Conservation (phyloP, 345 rosid genomes). For the Arabidopsis arenosa region DNA sequence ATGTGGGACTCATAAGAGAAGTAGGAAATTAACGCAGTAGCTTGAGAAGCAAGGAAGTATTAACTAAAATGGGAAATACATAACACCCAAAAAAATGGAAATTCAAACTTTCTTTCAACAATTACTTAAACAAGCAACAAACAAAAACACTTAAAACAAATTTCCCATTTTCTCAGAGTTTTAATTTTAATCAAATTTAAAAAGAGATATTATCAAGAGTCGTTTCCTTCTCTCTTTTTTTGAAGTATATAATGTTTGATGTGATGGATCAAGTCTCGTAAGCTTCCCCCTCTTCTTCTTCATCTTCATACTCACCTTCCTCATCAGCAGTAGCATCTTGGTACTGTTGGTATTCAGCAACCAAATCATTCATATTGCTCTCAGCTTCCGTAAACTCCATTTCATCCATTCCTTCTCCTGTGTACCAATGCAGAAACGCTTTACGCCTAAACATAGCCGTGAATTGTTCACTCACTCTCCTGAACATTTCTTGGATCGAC, state of each 20-base stretch:
- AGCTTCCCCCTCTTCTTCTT: conserved; percentile 7
- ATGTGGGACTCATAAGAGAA: too few species aligned
- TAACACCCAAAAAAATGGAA: neutral
- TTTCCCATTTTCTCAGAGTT: neutral
- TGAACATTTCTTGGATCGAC: conserved; percentile 38
- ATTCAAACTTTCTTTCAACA: neutral
- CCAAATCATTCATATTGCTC: conserved; percentile 40
- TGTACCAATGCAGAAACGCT: conserved; percentile 39
- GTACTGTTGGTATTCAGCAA: conserved; percentile 37
- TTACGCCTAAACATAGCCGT: conserved; percentile 40
- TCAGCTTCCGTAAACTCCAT: conserved; percentile 39
- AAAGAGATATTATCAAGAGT: neutral
- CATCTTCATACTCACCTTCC: conserved; percentile 28
- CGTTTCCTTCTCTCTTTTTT: neutral
- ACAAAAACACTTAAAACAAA: neutral
- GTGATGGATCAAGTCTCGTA: conserved; percentile 1
- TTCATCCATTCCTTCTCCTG: conserved; percentile 40
- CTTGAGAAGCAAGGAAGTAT: neutral
- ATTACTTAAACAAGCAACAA: neutral
- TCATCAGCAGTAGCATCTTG: conserved; percentile 39
- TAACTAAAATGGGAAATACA: neutral
- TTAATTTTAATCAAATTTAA: neutral
- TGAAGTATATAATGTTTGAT: neutral
- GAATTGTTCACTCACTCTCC: conserved; percentile 41
- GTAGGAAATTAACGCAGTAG: neutral